Conservation (phyloP, 345 rosid genomes). For the Kandelia obovata region DNA sequence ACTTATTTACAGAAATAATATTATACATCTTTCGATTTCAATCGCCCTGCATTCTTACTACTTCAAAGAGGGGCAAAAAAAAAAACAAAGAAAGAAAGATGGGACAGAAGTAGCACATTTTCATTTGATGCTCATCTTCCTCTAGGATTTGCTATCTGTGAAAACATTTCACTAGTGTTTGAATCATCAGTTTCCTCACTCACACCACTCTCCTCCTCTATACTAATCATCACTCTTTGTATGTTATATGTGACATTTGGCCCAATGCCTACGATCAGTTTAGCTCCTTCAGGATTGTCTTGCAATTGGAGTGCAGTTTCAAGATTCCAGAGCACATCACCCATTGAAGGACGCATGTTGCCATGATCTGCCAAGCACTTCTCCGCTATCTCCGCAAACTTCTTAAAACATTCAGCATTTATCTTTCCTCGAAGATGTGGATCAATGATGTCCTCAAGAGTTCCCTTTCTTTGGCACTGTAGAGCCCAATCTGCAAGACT, state of each 20-base stretch:
- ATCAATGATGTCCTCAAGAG: constrained; percentile 22
- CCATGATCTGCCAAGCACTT: constrained; percentile 29
- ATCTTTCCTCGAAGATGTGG: constrained; percentile 17
- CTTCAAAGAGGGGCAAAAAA: background rate
- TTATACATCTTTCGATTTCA: no score
- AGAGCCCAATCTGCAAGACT: constrained; percentile 33
- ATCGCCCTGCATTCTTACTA: no score
- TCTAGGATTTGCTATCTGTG: constrained; percentile 38
- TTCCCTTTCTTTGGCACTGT: constrained; percentile 25
- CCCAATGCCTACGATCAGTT: constrained; percentile 7
- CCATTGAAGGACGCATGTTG: constrained; percentile 28
- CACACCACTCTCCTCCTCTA: constrained; percentile 24
- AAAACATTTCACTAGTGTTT: constrained; percentile 18
- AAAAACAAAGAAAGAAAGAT: background rate
- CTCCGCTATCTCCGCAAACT: constrained; percentile 27
- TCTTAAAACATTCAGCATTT: constrained; percentile 16
- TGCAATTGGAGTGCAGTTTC: constrained; percentile 28
- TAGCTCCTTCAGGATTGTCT: constrained; percentile 25
- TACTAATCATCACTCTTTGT: constrained; percentile 7
- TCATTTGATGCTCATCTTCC: constrained; percentile 30
- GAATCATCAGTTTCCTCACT: constrained; percentile 17
- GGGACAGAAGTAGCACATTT: constrained; percentile 1
- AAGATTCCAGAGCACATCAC: constrained; percentile 32
- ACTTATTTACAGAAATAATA: no score
- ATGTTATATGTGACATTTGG: constrained; percentile 11